Base-by-base conservation (phyloP, 805 yeast species). In the Ogataea naganishii region DNA sequence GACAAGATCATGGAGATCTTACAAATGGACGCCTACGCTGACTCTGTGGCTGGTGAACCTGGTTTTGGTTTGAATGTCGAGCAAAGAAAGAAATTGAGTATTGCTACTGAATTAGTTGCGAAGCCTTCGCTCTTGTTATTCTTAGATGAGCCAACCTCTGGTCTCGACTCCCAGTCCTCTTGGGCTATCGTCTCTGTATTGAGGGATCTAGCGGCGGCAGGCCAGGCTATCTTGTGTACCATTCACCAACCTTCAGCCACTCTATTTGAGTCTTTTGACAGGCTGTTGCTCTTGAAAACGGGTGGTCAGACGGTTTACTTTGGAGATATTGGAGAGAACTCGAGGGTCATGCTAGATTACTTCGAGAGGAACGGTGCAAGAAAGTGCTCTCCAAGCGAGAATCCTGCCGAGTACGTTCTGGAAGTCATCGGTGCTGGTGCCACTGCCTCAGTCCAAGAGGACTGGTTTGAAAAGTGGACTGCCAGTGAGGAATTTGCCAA, bases 351-450 rank as follows among this genome's bases (percentile, higher is more conserved):
- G 47, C 53, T 68, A 20, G 46, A 62, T 27, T 69, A 69, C 45
- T 69, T 69, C 39, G 73, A 66, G 44, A 46, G 43, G 12, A 44
- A 64, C 38, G 74, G 95, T 20, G 85, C 88, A 23, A 69, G 76
- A 36, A 64, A 67, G 31, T 81, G 92, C 60, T 64, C 59, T 20
- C 52, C 52, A 9, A 54, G 59, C 21, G 85, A 75, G 32, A 80
- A 80, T 40, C 86, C 88, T 15, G 86, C 86, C 20, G 88, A 79
- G 53, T 80, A 78, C 60, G 75, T 79, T 55, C 57, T 80, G 42
- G 76, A 76, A 37, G 73, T 73, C 34, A 76, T 81, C 51, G 89
- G 89, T 36, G 88, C 89, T 20, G 88, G 84, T 48, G 85, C 89
- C 3, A 78, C 84, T 18, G 78, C 84, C 3, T 46, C 58, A 31